phyloP scores from a whole-genome alignment of 2,329 filamentous ascomycete genomes.

The Trichoderma arundinaceum region DNA sequence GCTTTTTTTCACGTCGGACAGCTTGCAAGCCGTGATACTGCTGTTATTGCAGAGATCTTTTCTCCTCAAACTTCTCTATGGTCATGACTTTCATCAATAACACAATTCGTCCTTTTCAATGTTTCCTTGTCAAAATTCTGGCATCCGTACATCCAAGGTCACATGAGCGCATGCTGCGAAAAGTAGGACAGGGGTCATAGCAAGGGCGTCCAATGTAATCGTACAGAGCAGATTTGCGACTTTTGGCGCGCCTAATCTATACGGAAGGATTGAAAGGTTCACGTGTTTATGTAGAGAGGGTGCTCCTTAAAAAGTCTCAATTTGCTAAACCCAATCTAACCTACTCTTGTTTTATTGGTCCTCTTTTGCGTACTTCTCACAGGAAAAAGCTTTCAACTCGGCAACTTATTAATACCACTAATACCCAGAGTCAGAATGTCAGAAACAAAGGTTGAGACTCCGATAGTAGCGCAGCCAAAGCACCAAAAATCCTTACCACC shows the following conservation, averaged over 20 bases:
- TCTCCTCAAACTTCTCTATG: too few relatives aligned
- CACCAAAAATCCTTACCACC: neutral
- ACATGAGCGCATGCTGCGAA: neutral
- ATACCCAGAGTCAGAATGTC: neutral
- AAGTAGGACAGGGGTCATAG: neutral
- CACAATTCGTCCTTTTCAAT: too few relatives aligned
- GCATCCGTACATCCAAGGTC: neutral
- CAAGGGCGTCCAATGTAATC: neutral
- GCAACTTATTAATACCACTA: too few relatives aligned
- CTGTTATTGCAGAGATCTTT: too few relatives aligned
- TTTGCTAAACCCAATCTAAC: neutral
- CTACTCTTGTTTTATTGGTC: neutral
- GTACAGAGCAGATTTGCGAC: neutral
- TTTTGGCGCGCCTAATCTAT: neutral
- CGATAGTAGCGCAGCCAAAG: neutral
- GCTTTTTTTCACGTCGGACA: too few relatives aligned
- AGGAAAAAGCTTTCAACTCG: neutral
- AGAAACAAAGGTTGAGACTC: neutral
- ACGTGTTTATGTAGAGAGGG: conserved; percentile 2
- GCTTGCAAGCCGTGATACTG: too few relatives aligned
- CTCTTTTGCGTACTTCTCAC: neutral
- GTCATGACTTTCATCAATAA: too few relatives aligned
- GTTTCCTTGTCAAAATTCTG: too few relatives aligned
- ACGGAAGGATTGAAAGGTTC: conserved; percentile 12
- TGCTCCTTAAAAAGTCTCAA: too few relatives aligned